Percentiles rank a stretch among this genome's conserved stretches.
phyloP scores from a whole-genome alignment of 2,329 filamentous ascomycete genomes.

The Biscogniauxia sp. region DNA sequence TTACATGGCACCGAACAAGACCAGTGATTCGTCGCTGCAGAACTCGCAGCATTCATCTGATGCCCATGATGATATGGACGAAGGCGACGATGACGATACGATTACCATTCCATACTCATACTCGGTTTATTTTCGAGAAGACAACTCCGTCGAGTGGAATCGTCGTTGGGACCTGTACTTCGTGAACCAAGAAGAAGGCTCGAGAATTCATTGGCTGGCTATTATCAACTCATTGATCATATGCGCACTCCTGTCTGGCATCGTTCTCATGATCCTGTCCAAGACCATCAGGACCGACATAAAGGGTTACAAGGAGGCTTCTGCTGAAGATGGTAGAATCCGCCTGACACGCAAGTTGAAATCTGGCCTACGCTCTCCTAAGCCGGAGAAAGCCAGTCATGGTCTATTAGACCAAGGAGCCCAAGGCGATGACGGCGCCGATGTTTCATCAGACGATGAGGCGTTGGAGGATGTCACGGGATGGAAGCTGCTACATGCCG shows the following conservation, averaged over 20 bases:
- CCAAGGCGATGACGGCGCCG: conserved; percentile 51
- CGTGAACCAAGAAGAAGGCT: conserved; percentile 79
- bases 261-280: conserved; percentile 77
- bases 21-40: conserved; percentile 43
- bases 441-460: conserved; percentile 67
- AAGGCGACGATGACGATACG: conserved; percentile 62
- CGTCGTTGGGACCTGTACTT: conserved; percentile 90
- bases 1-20: conserved; percentile 62
- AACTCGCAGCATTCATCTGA: conserved; percentile 58
- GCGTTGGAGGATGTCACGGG: conserved; percentile 75
- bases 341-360: conserved; percentile 49
- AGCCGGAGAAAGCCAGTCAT: conserved; percentile 48
- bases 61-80: conserved; percentile 50
- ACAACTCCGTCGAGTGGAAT: conserved; percentile 75
- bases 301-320: conserved; percentile 67
- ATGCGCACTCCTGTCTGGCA: conserved; percentile 71
- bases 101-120: conserved; percentile 81
- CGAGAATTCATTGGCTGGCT: conserved; percentile 81
- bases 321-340: conserved; percentile 64
- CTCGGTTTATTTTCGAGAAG: conserved; percentile 85
- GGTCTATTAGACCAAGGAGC: conserved; percentile 61
- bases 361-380: conserved; percentile 42
- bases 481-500: conserved; percentile 86
- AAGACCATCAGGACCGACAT: conserved; percentile 77
- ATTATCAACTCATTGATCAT: conserved; percentile 87